phyloP scores from a whole-genome alignment of 2,329 filamentous ascomycete genomes.

The Colletotrichum siamense region DNA sequence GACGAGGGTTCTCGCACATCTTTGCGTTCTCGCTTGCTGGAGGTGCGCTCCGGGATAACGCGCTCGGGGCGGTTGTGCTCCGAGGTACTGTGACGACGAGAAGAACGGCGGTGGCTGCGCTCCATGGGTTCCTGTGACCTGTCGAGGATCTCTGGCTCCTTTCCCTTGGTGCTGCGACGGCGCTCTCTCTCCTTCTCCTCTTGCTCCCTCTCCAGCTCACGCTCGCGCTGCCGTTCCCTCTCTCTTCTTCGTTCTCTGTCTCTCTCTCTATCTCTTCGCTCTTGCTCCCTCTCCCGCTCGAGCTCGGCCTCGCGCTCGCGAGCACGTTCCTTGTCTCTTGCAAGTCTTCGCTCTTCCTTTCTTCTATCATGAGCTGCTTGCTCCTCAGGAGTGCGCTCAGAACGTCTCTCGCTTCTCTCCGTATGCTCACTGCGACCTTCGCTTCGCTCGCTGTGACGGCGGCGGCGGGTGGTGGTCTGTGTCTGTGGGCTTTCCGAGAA shows the following conservation, averaged over 20 bases:
- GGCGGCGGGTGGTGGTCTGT: neutral
- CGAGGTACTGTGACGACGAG: slow-evolving; percentile 46
- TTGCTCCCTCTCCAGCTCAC: neutral
- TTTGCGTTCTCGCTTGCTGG: slow-evolving; percentile 31
- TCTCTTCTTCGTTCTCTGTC: slow-evolving; percentile 3
- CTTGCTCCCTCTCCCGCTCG: neutral
- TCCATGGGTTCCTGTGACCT: slow-evolving; percentile 18
- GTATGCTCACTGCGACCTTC: slow-evolving; percentile 1
- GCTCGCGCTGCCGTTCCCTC: slow-evolving; percentile 24
- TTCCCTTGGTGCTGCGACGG: slow-evolving; percentile 36
- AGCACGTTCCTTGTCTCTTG: slow-evolving; percentile 18
- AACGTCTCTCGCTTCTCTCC: slow-evolving; percentile 13
- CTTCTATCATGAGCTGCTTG: slow-evolving; percentile 55
- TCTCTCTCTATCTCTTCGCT: neutral
- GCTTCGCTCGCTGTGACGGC: slow-evolving; percentile 7
- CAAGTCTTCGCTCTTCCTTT: slow-evolving; percentile 49
- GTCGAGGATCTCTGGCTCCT: slow-evolving; percentile 29
- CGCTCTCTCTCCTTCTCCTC: neutral
- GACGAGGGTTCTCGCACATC: slow-evolving; percentile 17
- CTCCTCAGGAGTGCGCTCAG: slow-evolving; percentile 51
- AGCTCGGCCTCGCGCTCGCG: slow-evolving; percentile 14
- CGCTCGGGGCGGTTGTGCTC: slow-evolving; percentile 27
- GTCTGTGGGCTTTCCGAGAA: slow-evolving; percentile 43
- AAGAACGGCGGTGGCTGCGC: slow-evolving; percentile 39
- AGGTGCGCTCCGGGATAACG: neutral